Percentiles rank a stretch among this genome's conserved stretches.
These are phyloP conservation scores for Gynostemma pentaphyllum DNA, from an alignment of 306 rosid species.

Conservation along the genomic window DNA sequence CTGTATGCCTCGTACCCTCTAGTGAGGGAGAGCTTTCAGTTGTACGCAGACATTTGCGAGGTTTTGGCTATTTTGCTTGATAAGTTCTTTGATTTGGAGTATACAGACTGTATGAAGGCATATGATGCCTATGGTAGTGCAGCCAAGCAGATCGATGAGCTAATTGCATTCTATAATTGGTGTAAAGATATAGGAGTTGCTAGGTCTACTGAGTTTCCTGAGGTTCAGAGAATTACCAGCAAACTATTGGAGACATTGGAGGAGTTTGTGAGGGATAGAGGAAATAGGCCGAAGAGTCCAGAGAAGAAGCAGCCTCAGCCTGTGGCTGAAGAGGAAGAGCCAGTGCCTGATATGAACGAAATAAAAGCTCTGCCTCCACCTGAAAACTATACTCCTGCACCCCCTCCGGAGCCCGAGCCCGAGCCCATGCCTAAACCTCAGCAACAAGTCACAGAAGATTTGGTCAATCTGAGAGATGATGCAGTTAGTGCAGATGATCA, in stretches of 20 bases:
- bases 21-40: slow-evolving; percentile 81
- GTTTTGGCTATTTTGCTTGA: slow-evolving; percentile 84
- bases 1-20: slow-evolving; percentile 73
- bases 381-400: slow-evolving; percentile 66
- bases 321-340: slow-evolving; percentile 55
- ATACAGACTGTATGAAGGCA: slow-evolving; percentile 83
- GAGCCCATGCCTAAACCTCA: slow-evolving; percentile 34
- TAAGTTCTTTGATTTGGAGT: slow-evolving; percentile 90
- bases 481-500: slow-evolving; percentile 66
- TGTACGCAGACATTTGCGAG: slow-evolving; percentile 87
- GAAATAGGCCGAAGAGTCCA: slow-evolving; percentile 79
- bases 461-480: slow-evolving; percentile 83
- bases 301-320: slow-evolving; percentile 49
- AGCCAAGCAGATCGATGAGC: slow-evolving; percentile 94
- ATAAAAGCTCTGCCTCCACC: slow-evolving; percentile 92
- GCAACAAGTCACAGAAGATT: slow-evolving; percentile 37
- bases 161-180: slow-evolving; percentile 55
- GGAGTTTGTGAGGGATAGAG: slow-evolving; percentile 91
- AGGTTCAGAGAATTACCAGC: slow-evolving; percentile 78
- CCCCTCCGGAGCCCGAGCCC: slow-evolving; percentile 65
- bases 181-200: slow-evolving; percentile 80
- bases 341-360: slow-evolving; percentile 66
- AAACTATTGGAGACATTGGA: slow-evolving; percentile 84
- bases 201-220: slow-evolving; percentile 89
- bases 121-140: slow-evolving; percentile 82